A percentile compares a stretch with the other conserved stretches of the same genome.
Conservation (phyloP, 2,329 filamentous ascomycete genomes). For the Reticulascus tulasneorum region DNA sequence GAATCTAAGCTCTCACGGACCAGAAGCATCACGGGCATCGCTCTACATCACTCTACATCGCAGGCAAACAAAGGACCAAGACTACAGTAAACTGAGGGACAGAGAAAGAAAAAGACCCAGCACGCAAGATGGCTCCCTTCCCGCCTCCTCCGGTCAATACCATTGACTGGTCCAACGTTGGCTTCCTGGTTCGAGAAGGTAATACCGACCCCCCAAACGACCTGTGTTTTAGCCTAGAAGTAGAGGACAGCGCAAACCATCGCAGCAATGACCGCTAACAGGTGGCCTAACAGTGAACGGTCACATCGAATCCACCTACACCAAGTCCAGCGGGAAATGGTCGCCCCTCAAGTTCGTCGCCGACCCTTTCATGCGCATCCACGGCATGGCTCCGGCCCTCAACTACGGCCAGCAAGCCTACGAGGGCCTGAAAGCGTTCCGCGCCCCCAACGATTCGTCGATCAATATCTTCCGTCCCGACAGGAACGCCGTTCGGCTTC, state of each 20-base stretch:
- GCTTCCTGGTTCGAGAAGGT: conserved; percentile 91
- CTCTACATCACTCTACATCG: not conserved
- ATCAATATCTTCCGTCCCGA: conserved; percentile 87
- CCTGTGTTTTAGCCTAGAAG: not conserved
- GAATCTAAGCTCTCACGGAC: too few species aligned
- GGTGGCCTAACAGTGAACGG: conserved; percentile 67
- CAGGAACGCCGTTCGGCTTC: conserved; percentile 79
- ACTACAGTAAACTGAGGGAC: not conserved
- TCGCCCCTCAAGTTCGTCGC: conserved; percentile 71
- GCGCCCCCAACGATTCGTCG: conserved; percentile 60
- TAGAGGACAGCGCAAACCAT: not conserved
- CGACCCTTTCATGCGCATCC: conserved; percentile 81
- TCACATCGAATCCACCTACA: conserved; percentile 86
- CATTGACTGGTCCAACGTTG: conserved; percentile 91
- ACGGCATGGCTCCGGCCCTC: conserved; percentile 90
- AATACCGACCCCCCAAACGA: conserved; percentile 14
- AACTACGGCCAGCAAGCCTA: conserved; percentile 99
- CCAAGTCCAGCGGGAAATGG: conserved; percentile 71
- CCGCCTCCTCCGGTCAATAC: conserved; percentile 74
- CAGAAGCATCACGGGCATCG: too few species aligned
- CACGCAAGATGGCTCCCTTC: conserved; percentile 49
- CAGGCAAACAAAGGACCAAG: too few species aligned
- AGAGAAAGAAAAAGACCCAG: not conserved
- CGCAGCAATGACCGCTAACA: conserved; percentile 6
- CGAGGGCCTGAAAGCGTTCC: conserved; percentile 97